These are phyloP conservation scores for Fusarium setosum DNA, from an alignment of 2,329 filamentous ascomycete species.

Conservation along the genomic window DNA sequence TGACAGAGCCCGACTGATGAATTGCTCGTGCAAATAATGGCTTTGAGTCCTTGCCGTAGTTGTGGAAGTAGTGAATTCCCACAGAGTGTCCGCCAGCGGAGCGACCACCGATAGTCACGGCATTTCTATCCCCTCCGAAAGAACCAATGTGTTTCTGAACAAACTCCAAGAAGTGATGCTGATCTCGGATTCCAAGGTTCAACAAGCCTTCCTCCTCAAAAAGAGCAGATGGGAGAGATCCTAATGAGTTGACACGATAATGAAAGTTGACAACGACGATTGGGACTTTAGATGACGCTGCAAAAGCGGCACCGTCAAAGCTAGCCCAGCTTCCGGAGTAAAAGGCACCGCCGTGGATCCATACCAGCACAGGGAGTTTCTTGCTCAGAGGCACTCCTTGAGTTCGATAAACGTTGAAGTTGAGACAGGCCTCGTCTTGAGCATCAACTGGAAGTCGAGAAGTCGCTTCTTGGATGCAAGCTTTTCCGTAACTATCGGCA, in stretches of 20 bases:
- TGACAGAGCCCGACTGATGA: slow-evolving; percentile 52
- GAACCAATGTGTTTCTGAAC: slow-evolving; percentile 62
- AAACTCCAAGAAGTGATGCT: slow-evolving; percentile 63
- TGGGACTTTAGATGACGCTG: slow-evolving; percentile 48
- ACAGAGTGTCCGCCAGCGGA: slow-evolving; percentile 60
- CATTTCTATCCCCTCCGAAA: slow-evolving; percentile 64
- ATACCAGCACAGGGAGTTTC: slow-evolving; percentile 53
- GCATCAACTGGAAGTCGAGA: slow-evolving; percentile 19
- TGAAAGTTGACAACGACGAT: slow-evolving; percentile 57
- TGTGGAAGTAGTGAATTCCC: slow-evolving; percentile 53
- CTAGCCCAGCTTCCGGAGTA: slow-evolving; percentile 47
- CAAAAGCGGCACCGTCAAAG: slow-evolving; percentile 51
- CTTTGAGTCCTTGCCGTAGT: slow-evolving; percentile 46
- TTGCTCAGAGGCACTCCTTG: slow-evolving; percentile 45
- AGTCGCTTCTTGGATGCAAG: slow-evolving; percentile 53
- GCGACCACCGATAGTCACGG: slow-evolving; percentile 66
- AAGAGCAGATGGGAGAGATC: slow-evolving; percentile 56
- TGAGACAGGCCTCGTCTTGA: slow-evolving; percentile 52
- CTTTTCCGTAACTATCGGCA: slow-evolving; percentile 53
- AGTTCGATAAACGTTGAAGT: slow-evolving; percentile 54
- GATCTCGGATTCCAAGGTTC: slow-evolving; percentile 66
- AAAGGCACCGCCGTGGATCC: slow-evolving; percentile 55
- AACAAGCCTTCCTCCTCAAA: slow-evolving; percentile 51
- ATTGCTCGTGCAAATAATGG: slow-evolving; percentile 49
- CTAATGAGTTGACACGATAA: slow-evolving; percentile 54